phyloP scores from a whole-genome alignment of 169 alveolate species.

The Fabrea salina region DNA sequence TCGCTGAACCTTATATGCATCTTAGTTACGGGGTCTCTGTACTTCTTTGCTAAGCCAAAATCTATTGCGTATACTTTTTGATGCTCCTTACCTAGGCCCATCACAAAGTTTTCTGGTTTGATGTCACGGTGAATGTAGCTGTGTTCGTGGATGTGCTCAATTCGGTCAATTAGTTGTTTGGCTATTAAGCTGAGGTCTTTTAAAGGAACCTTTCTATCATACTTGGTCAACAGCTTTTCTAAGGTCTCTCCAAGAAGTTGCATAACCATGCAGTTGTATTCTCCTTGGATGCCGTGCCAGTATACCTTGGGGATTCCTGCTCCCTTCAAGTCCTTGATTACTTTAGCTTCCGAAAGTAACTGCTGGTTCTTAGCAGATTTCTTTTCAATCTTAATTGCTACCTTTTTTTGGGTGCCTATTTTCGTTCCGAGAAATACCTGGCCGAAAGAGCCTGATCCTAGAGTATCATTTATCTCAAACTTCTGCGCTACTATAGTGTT shows the following conservation, averaged over 20 bases:
- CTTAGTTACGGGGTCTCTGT: conserved; percentile 62
- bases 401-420: conserved; percentile 60
- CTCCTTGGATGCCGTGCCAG: conserved; percentile 76
- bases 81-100: conserved; percentile 66
- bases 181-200: conserved; percentile 46
- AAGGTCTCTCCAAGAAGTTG: conserved; percentile 80
- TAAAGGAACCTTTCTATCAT: conserved; percentile 53
- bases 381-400: conserved; percentile 65
- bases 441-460: conserved; percentile 83
- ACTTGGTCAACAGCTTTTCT: conserved; percentile 58
- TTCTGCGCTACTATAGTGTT: too few species aligned
- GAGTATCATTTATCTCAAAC: too few species aligned
- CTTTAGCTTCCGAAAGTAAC: conserved; percentile 55
- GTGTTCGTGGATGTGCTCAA: conserved; percentile 68
- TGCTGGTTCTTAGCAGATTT: conserved; percentile 55
- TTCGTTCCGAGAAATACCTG: conserved; percentile 69
- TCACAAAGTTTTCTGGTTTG: conserved; percentile 83
- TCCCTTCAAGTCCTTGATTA: conserved; percentile 56
- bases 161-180: conserved; percentile 50
- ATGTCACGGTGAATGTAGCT: conserved; percentile 63
- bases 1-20: conserved; percentile 81
- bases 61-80: conserved; percentile 71
- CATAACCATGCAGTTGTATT: conserved; percentile 73
- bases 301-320: conserved; percentile 82
- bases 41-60: conserved; percentile 81